A percentile compares a stretch with the other conserved stretches of the same genome.
Evolutionary conservation across 2,329 filamentous ascomycete genomes (phyloP).

Genomic region (Beauveria australis): DNA sequence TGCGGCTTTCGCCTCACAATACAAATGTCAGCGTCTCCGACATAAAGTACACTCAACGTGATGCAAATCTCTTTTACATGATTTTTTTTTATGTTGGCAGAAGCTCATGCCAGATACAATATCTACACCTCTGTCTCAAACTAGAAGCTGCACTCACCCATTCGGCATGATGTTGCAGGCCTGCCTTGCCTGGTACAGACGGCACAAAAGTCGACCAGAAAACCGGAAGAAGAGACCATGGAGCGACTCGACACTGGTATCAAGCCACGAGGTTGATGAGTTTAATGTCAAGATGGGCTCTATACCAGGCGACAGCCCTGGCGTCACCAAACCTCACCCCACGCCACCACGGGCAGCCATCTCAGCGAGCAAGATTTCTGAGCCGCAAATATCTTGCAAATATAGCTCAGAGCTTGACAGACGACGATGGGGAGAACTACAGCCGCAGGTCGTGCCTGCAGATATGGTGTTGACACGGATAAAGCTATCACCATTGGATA

Average conservation of each 20-base stretch:
- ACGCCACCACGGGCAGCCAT: not conserved
- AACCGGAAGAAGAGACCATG: not conserved
- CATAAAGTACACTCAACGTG: not conserved
- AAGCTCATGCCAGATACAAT: not conserved
- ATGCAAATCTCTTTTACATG: not conserved
- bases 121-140: not conserved
- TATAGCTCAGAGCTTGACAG: slow-evolving; percentile 10
- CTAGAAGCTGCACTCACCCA: slow-evolving; percentile 2
- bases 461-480: slow-evolving; percentile 7
- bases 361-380: not conserved
- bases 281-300: slow-evolving; percentile 3
- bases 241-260: not conserved
- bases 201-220: not conserved
- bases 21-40: not conserved
- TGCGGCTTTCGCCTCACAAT: not conserved
- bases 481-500: not conserved
- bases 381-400: not conserved
- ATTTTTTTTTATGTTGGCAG: not conserved
- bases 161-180: slow-evolving; percentile 1
- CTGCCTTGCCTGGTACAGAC: slow-evolving; percentile 4
- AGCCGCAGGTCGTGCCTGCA: slow-evolving; percentile 17
- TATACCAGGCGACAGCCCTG: not conserved
- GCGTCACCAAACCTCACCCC: not conserved
- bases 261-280: not conserved
- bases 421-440: slow-evolving; percentile 16